Conservation (phyloP, 179 eudicot genomes). For the Dionaea muscipula region DNA sequence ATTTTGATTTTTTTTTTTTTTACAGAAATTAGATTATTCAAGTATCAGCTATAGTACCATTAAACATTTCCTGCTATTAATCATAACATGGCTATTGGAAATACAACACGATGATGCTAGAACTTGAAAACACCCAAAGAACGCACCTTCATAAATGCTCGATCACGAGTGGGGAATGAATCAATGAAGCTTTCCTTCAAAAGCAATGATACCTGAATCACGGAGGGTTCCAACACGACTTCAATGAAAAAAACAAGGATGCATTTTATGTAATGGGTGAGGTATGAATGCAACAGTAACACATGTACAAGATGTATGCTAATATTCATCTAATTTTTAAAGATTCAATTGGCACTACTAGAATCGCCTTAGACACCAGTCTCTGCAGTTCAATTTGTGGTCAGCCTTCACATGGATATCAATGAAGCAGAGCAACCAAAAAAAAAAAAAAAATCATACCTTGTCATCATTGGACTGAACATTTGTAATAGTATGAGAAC, state of each 20-base stretch:
- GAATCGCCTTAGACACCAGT: not conserved
- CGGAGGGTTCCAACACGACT: constrained; percentile 4
- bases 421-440: not conserved
- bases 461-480: constrained; percentile 95
- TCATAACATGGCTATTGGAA: no score
- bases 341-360: no score
- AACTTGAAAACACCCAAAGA: not conserved
- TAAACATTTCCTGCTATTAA: not conserved
- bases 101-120: no score
- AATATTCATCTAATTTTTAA: no score
- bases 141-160: constrained; percentile 85
- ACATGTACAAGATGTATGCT: no score
- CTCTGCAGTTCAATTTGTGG: not conserved
- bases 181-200: constrained; percentile 89
- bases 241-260: not conserved
- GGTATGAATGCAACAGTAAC: no score
- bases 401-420: not conserved
- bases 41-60: not conserved
- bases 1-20: no score
- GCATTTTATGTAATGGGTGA: not conserved
- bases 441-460: constrained; percentile 24
- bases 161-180: constrained; percentile 68
- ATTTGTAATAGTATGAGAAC: constrained; percentile 85
- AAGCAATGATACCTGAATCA: constrained; percentile 73
- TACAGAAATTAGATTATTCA: constrained; percentile 15